phyloP scores from a whole-genome alignment of 257 asterid genomes.

The Penstemon davidsonii region DNA sequence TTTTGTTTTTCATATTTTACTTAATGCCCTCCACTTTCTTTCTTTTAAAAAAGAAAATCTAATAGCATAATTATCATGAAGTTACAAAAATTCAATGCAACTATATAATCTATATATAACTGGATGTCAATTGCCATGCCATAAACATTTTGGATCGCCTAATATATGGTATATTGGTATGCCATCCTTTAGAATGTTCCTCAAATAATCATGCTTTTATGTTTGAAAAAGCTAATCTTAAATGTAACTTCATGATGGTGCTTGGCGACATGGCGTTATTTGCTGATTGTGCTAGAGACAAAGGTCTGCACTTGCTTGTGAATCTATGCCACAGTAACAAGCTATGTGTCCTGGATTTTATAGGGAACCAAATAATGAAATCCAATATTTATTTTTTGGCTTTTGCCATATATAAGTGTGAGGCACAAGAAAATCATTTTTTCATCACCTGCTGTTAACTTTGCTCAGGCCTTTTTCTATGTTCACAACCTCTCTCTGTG shows the following conservation, averaged over 20 bases:
- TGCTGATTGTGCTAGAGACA: conserved; percentile 1
- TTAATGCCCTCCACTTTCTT: not conserved
- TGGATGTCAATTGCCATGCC: conserved; percentile 5
- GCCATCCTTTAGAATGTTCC: conserved; percentile 8
- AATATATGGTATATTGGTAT: not conserved
- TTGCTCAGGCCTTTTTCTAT: not conserved
- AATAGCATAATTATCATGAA: conserved; percentile 3
- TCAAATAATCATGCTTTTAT: not conserved
- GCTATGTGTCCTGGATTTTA: conserved; percentile 6
- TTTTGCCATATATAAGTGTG: not conserved
- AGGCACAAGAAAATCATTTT: not conserved
- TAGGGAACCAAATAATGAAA: not conserved
- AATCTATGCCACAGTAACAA: conserved; percentile 7
- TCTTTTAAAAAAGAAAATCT: not conserved
- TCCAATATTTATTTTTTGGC: not conserved
- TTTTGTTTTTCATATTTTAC: conserved; percentile 25
- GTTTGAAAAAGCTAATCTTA: not conserved
- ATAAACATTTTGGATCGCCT: not conserved
- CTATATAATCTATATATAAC: conserved; percentile 4
- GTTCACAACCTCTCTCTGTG: not conserved
- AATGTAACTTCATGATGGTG: not conserved
- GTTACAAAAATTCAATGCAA: conserved; percentile 10
- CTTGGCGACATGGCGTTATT: conserved; percentile 13
- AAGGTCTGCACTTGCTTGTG: not conserved
- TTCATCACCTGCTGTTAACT: not conserved